Evolutionary conservation across 768 basidiomycete species (phyloP).

Genomic region (Glaciozyma martinii): DNA sequence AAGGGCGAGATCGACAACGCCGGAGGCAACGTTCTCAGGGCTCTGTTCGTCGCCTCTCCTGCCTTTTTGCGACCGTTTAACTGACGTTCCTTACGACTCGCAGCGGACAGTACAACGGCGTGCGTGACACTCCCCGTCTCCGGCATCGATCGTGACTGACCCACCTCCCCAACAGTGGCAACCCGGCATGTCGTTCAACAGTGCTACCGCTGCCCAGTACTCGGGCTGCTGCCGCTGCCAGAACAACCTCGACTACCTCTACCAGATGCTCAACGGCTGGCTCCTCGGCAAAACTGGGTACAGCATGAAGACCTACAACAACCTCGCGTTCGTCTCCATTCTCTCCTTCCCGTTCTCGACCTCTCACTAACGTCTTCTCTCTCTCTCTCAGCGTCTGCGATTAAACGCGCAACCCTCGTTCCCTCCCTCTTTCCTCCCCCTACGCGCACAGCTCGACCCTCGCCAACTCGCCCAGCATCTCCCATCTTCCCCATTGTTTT

Average conservation of each 20-base stretch:
- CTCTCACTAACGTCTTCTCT: not conserved
- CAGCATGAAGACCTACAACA: slow-evolving; percentile 9
- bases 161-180: not conserved
- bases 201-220: slow-evolving; percentile 3
- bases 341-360: not conserved
- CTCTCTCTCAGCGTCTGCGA: not conserved
- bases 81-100: too few relatives aligned
- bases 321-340: slow-evolving; percentile 10
- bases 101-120: not conserved
- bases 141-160: not conserved
- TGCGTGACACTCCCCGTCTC: not conserved
- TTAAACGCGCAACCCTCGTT: not conserved
- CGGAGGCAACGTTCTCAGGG: slow-evolving; percentile 15
- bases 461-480: not conserved
- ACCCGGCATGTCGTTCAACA: not conserved
- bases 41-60: slow-evolving; percentile 20
- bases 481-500: not conserved
- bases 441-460: not conserved
- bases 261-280: slow-evolving; percentile 28
- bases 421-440: not conserved
- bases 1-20: slow-evolving; percentile 5
- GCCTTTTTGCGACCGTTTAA: not conserved
- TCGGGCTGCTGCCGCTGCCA: slow-evolving; percentile 7
- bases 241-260: slow-evolving; percentile 16
- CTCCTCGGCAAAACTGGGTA: slow-evolving; percentile 24